Percentiles rank a stretch among this genome's conserved stretches.
These are phyloP conservation scores for Eucalyptus erythrocorys DNA, from an alignment of 345 rosid genomes.

Conservation along the genomic window DNA sequence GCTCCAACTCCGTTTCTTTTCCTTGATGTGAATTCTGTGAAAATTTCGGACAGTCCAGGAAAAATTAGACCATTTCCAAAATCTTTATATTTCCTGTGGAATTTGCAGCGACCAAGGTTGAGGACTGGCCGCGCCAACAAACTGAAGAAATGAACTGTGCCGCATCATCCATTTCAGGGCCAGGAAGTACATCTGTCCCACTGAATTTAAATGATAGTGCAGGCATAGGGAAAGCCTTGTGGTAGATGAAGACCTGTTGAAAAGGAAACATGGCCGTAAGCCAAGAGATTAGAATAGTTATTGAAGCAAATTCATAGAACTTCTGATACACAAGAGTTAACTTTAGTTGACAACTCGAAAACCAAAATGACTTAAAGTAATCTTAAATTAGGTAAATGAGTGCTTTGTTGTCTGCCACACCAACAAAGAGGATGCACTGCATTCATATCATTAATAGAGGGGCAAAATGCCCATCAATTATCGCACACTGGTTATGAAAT, in stretches of 20 bases:
- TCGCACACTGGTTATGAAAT: not conserved
- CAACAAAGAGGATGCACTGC: not conserved
- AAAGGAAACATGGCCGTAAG: not conserved
- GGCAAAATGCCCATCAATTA: not conserved
- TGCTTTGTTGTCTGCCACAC: not conserved
- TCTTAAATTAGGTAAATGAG: not conserved
- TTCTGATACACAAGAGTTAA: not conserved
- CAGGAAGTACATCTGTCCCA: slow-evolving; percentile 40
- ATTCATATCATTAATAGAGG: not conserved
- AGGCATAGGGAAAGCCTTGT: slow-evolving; percentile 98
- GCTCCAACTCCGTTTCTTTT: not conserved
- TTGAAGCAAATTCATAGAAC: not conserved
- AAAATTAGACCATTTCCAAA: slow-evolving; percentile 60
- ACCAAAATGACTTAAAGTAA: not conserved
- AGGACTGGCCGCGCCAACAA: slow-evolving; percentile 81
- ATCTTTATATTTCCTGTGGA: slow-evolving; percentile 86
- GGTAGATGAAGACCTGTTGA: slow-evolving; percentile 75
- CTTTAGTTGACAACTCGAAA: not conserved
- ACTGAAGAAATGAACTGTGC: slow-evolving; percentile 76
- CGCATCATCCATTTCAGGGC: slow-evolving; percentile 52
- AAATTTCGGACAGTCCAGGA: not conserved
- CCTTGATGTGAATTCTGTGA: not conserved
- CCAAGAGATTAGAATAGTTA: not conserved
- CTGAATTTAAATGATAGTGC: slow-evolving; percentile 70
- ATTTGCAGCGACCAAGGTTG: slow-evolving; percentile 78